Evolutionary conservation across 2,329 filamentous ascomycete genomes (phyloP).

Genomic region (Leptographium radiaticola): DNA sequence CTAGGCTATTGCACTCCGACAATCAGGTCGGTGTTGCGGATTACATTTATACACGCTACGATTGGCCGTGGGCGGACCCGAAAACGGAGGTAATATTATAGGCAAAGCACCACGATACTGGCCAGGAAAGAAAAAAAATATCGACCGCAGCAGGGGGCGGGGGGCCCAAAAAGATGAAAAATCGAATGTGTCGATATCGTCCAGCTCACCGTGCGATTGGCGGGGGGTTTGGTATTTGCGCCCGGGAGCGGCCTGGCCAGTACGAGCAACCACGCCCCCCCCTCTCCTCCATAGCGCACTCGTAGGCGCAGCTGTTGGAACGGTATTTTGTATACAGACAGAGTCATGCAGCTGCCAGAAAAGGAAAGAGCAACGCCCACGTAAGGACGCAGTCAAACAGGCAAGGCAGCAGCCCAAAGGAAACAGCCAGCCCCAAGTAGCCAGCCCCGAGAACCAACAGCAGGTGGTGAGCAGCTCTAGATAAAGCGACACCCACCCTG

Average conservation of each 20-base stretch:
- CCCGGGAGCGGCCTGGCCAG: too few species aligned
- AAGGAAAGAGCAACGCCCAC: too few species aligned
- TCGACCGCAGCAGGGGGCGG: not conserved
- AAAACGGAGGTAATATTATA: not conserved
- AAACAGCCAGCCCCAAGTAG: too few species aligned
- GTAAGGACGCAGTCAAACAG: too few species aligned
- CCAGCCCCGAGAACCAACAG: too few species aligned
- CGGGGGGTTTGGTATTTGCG: too few species aligned
- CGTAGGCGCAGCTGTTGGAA: not conserved
- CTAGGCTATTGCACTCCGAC: not conserved
- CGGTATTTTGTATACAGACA: not conserved
- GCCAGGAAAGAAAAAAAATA: not conserved
- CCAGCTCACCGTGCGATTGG: not conserved
- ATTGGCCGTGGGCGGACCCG: not conserved
- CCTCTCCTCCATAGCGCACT: not conserved
- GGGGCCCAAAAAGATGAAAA: not conserved
- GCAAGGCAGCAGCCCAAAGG: too few species aligned
- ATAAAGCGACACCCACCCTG: constrained; percentile 1
- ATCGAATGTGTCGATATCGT: not conserved
- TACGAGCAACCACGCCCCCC: not conserved
- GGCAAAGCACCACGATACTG: not conserved
- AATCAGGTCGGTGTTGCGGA: not conserved
- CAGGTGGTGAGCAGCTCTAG: not conserved
- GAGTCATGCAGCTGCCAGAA: too few species aligned
- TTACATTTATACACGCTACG: constrained; percentile 1